These are phyloP conservation scores for Alnus glutinosa DNA, from an alignment of 306 rosid species.

Conservation along the genomic window DNA sequence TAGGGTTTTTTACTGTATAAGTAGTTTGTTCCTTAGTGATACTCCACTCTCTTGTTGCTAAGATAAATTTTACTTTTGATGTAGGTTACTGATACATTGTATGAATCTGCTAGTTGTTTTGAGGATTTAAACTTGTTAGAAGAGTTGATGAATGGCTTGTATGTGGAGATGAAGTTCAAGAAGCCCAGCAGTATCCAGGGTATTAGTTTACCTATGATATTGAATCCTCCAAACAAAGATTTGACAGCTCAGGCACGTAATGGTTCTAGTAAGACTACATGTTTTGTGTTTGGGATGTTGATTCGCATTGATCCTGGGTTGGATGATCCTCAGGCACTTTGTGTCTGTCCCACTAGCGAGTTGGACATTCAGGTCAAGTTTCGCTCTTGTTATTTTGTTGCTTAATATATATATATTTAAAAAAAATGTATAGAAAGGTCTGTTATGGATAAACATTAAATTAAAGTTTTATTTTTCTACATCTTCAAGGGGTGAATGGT, in stretches of 20 bases:
- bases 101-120: constrained; percentile 73
- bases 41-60: not conserved
- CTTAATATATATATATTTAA: not conserved
- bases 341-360: constrained; percentile 92
- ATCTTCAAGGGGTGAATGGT: not conserved
- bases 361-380: constrained; percentile 72
- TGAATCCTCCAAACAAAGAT: constrained; percentile 70
- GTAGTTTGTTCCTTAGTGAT: not conserved
- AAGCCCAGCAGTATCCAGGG: constrained; percentile 93
- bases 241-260: constrained; percentile 94
- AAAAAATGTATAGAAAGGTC: not conserved
- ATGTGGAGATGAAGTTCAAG: constrained; percentile 81
- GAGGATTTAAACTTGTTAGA: constrained; percentile 65
- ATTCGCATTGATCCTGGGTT: constrained; percentile 75
- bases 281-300: constrained; percentile 92
- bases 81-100: constrained; percentile 81
- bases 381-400: not conserved
- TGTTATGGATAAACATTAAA: not conserved
- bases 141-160: constrained; percentile 78
- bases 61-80: constrained; percentile 10
- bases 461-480: not conserved
- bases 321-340: constrained; percentile 83
- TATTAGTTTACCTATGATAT: constrained; percentile 83
- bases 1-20: no score
- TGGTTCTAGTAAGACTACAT: constrained; percentile 94